A percentile compares a stretch with the other conserved stretches of the same genome.
These are phyloP conservation scores for Kingdonia uniflora DNA, from an alignment of 164 flowering plant genomes.

Conservation along the genomic window DNA sequence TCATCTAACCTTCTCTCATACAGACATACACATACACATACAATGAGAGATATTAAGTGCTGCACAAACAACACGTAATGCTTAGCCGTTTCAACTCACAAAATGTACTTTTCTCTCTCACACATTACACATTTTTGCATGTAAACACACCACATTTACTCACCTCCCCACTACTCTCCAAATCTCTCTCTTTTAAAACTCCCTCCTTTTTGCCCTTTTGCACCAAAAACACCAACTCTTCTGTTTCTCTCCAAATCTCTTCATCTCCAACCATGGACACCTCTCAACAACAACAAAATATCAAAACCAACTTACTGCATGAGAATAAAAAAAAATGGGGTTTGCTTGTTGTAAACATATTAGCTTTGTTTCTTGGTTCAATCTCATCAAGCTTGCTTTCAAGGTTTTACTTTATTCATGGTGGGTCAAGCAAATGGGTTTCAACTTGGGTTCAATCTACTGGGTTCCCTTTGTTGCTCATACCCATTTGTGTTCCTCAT, in stretches of 20 bases:
- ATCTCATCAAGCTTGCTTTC: slow-evolving; percentile 44
- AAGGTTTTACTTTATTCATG: slow-evolving; percentile 67
- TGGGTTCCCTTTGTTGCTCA: slow-evolving; percentile 62
- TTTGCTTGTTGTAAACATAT: slow-evolving; percentile 34
- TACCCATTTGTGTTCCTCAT: slow-evolving; percentile 30
- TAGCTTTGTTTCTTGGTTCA: slow-evolving; percentile 43
- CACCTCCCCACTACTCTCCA: not conserved
- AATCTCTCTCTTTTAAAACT: not conserved
- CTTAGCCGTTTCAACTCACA: slow-evolving; percentile 4
- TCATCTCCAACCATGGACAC: not conserved
- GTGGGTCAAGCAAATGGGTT: slow-evolving; percentile 69
- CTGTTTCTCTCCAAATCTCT: not conserved
- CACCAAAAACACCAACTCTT: too few species aligned
- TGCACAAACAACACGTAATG: not conserved
- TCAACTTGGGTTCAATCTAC: slow-evolving; percentile 69
- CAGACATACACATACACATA: too few species aligned
- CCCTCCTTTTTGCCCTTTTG: not conserved
- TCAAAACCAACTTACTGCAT: too few species aligned
- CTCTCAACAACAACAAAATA: not conserved
- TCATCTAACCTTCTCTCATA: not conserved
- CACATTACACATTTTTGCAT: too few species aligned
- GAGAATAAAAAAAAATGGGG: slow-evolving; percentile 18
- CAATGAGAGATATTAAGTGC: not conserved
- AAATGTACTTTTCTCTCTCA: not conserved
- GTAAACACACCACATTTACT: not conserved